Conservation (phyloP, 148 eudicot species). For the Rhododendron mucronatum region DNA sequence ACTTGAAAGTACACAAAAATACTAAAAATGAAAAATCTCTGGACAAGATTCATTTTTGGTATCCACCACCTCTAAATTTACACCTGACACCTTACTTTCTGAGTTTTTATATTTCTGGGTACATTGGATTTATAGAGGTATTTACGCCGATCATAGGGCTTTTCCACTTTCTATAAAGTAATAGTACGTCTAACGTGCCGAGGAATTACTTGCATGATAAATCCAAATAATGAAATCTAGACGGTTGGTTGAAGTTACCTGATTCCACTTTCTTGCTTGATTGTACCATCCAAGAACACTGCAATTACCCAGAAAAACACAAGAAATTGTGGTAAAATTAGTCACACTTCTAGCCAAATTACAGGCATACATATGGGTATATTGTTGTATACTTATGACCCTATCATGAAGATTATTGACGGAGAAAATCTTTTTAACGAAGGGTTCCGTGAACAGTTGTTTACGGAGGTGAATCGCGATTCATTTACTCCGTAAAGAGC, state of each 20-base stretch:
- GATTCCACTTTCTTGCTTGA: conserved; percentile 74
- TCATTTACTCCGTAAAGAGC: too few relatives aligned
- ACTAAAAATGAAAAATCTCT: not conserved
- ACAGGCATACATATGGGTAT: not conserved
- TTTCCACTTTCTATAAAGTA: not conserved
- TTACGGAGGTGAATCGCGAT: too few relatives aligned
- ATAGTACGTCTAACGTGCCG: too few relatives aligned
- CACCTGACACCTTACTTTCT: not conserved
- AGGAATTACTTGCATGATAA: not conserved
- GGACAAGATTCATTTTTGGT: not conserved
- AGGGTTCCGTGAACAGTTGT: too few relatives aligned
- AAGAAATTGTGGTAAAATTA: not conserved
- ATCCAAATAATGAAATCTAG: not conserved
- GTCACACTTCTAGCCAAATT: not conserved
- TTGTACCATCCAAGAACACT: conserved; percentile 74
- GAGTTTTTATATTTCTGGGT: not conserved
- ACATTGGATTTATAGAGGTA: not conserved
- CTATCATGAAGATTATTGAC: too few relatives aligned
- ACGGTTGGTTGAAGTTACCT: conserved; percentile 28
- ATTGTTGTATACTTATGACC: not conserved
- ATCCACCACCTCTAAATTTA: not conserved
- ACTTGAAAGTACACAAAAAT: not conserved
- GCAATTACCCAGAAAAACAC: conserved; percentile 14
- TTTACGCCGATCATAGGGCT: not conserved
- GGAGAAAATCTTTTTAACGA: too few relatives aligned